phyloP scores from a whole-genome alignment of 1,284 basidiomycete species.

The Rhodotorula sp. region DNA sequence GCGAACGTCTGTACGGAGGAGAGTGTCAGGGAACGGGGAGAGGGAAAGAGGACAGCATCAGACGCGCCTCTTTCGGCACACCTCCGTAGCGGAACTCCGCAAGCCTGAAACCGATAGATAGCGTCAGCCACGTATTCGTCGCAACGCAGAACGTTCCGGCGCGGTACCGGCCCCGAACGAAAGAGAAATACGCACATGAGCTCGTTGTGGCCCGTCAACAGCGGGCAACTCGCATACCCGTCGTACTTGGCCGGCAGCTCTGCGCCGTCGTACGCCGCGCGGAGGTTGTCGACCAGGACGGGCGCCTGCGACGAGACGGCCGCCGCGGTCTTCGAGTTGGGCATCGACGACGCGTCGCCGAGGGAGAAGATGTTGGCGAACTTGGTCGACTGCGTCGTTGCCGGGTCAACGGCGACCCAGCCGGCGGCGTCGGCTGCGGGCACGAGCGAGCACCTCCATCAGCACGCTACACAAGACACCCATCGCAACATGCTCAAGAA shows the following conservation, averaged over 20 bases:
- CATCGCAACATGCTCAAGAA: no score
- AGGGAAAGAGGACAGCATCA: background rate
- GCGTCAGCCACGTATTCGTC: background rate
- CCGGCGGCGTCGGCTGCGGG: slow-evolving; percentile 73
- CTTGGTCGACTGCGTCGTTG: slow-evolving; percentile 80
- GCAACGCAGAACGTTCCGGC: slow-evolving; percentile 33
- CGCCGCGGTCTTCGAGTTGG: slow-evolving; percentile 94
- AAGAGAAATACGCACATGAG: slow-evolving; percentile 58
- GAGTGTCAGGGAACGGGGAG: background rate
- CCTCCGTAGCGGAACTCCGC: slow-evolving; percentile 80
- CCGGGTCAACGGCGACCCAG: slow-evolving; percentile 83
- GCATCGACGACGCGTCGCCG: slow-evolving; percentile 86
- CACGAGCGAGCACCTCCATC: slow-evolving; percentile 55
- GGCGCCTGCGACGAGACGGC: slow-evolving; percentile 90
- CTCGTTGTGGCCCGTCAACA: slow-evolving; percentile 80
- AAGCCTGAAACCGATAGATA: slow-evolving; percentile 51
- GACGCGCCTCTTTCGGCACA: slow-evolving; percentile 53
- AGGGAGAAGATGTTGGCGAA: slow-evolving; percentile 80
- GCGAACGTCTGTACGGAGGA: slow-evolving; percentile 64
- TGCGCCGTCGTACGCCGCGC: slow-evolving; percentile 66
- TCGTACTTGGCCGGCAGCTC: slow-evolving; percentile 60
- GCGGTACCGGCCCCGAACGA: background rate
- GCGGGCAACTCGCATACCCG: slow-evolving; percentile 51
- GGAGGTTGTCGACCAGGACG: slow-evolving; percentile 86
- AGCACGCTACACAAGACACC: no score